phyloP scores from a whole-genome alignment of 176 grass and related monocot genomes.

The Lolium multiflorum region DNA sequence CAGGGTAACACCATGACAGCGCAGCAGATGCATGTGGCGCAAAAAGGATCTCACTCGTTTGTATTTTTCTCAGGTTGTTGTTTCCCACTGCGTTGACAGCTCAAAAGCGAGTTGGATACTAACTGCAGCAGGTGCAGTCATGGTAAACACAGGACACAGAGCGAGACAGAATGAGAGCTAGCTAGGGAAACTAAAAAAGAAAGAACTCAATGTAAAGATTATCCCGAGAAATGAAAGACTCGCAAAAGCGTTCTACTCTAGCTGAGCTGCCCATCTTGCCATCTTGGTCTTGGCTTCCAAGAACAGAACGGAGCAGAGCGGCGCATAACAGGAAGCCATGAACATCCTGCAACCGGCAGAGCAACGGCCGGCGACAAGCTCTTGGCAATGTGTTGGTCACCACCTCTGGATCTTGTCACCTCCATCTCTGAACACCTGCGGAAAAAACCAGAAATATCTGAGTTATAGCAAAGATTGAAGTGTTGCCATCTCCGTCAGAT shows the following conservation, averaged over 20 bases:
- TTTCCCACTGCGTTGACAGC: slow-evolving; percentile 82
- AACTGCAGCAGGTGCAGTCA: slow-evolving; percentile 47
- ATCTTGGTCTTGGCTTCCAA: slow-evolving; percentile 1
- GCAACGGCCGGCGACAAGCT: background rate
- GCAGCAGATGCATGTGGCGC: slow-evolving; percentile 35
- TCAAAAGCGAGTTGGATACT: slow-evolving; percentile 45
- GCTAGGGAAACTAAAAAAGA: background rate
- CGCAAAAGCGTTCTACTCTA: slow-evolving; percentile 22
- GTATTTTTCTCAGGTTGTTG: slow-evolving; percentile 54
- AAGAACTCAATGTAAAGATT: background rate
- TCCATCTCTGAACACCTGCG: slow-evolving; percentile 63
- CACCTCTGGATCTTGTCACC: slow-evolving; percentile 56
- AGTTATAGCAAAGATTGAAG: background rate
- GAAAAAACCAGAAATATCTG: background rate
- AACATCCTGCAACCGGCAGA: background rate
- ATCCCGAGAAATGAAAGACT: slow-evolving; percentile 60
- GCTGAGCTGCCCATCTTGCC: slow-evolving; percentile 19
- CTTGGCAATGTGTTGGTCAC: slow-evolving; percentile 29
- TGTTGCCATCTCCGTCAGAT: background rate
- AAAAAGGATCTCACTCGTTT: slow-evolving; percentile 52
- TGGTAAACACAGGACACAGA: slow-evolving; percentile 22
- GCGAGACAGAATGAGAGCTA: slow-evolving; percentile 21
- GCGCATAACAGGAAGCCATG: background rate
- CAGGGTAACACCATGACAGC: slow-evolving; percentile 20
- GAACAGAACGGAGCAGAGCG: slow-evolving; percentile 29